Evolutionary conservation across 164 flowering plant genomes (phyloP).

Genomic region (Berberis thunbergii): DNA sequence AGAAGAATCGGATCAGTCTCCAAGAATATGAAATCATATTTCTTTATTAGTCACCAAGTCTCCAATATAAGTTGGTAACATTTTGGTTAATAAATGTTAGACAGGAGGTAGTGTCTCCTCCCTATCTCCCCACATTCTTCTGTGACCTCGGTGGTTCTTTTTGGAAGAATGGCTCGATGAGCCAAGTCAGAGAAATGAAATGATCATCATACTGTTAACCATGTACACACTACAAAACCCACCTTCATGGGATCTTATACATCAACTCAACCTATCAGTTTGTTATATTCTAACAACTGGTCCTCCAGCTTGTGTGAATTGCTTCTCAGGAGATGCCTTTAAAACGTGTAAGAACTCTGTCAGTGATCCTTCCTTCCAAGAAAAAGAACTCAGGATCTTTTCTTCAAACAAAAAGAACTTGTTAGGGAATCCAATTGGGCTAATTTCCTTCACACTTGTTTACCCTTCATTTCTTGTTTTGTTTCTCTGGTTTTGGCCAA

Average conservation of each 20-base stretch:
- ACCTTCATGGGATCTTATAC: neutral
- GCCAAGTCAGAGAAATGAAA: neutral
- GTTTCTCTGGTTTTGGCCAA: neutral
- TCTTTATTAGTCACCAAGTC: no score
- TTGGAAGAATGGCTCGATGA: neutral
- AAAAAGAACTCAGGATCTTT: neutral
- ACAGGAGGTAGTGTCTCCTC: no score
- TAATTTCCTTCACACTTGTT: neutral
- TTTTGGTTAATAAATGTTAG: no score
- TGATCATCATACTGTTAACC: neutral
- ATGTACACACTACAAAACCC: neutral
- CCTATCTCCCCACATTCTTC: no score
- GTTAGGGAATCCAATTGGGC: neutral
- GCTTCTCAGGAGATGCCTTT: neutral
- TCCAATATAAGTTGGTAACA: no score
- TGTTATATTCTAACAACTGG: neutral
- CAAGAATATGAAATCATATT: no score
- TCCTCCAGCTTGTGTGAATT: neutral
- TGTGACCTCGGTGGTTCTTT: neutral
- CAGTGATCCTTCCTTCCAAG: neutral
- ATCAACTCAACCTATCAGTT: neutral
- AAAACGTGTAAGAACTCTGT: neutral
- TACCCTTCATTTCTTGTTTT: neutral
- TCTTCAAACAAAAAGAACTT: neutral
- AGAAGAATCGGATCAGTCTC: no score